These are phyloP conservation scores for Mycena galericulata DNA, from an alignment of 768 basidiomycete genomes.

Conservation along the genomic window DNA sequence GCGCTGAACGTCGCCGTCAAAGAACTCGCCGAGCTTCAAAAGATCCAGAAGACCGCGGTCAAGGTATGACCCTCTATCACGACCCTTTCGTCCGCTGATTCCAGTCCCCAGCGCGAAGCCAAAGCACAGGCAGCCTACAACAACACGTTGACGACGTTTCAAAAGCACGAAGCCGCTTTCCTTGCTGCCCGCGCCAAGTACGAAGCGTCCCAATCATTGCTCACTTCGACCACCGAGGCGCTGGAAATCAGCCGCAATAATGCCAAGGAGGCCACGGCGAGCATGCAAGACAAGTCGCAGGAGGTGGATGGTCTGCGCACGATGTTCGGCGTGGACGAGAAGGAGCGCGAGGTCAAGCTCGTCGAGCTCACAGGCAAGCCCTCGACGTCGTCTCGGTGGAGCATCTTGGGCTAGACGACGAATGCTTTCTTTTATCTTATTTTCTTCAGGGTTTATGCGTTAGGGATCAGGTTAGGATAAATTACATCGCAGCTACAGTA, in stretches of 20 bases:
- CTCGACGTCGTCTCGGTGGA: conserved; percentile 19
- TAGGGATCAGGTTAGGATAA: too few relatives aligned
- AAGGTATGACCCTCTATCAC: conserved; percentile 51
- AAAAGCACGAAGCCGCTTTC: conserved; percentile 72
- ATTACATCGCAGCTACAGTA: too few relatives aligned
- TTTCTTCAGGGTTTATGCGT: too few relatives aligned
- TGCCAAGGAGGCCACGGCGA: conserved; percentile 68
- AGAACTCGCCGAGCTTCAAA: conserved; percentile 76
- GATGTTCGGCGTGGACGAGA: conserved; percentile 78
- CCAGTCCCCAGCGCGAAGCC: conserved; percentile 65
- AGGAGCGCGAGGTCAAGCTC: too few relatives aligned
- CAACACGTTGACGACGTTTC: conserved; percentile 66
- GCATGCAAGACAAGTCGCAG: conserved; percentile 74
- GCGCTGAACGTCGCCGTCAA: conserved; percentile 70
- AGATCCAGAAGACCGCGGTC: conserved; percentile 74
- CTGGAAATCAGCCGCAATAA: conserved; percentile 65
- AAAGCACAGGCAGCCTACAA: conserved; percentile 65
- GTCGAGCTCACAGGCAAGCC: conserved; percentile 52
- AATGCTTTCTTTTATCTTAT: background rate
- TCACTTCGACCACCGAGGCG: conserved; percentile 58
- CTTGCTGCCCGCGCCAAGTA: conserved; percentile 72
- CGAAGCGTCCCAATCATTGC: conserved; percentile 62
- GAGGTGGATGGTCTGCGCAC: conserved; percentile 77
- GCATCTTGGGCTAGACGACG: conserved; percentile 10
- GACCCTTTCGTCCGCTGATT: background rate